phyloP scores from a whole-genome alignment of 1,139 yeast genomes.

The Yarrowia galli region DNA sequence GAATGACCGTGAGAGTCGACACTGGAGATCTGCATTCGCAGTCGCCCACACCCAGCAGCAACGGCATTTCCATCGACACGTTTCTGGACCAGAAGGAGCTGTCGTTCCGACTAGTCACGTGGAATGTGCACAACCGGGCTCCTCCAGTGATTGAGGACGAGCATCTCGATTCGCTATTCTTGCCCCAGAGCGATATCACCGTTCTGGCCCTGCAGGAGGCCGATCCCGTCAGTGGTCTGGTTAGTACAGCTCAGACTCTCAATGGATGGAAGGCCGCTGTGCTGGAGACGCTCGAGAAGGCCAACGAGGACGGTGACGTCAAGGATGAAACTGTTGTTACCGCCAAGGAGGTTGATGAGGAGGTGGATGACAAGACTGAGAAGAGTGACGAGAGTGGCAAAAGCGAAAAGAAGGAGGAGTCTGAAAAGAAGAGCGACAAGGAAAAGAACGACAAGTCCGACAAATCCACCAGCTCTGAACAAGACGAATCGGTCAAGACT shows the following conservation, averaged over 20 bases:
- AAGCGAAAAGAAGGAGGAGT: background rate
- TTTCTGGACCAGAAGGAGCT: slow-evolving; percentile 40
- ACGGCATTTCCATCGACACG: slow-evolving; percentile 29
- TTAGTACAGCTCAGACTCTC: slow-evolving; percentile 23
- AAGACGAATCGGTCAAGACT: background rate
- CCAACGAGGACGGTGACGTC: background rate
- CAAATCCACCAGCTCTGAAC: background rate
- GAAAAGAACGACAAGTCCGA: background rate
- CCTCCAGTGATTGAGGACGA: slow-evolving; percentile 44
- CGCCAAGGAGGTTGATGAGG: background rate
- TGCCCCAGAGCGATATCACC: slow-evolving; percentile 51
- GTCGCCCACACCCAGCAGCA: slow-evolving; percentile 1
- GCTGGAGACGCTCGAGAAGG: slow-evolving; percentile 3
- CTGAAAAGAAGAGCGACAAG: background rate
- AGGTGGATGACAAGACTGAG: background rate
- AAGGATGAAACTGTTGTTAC: background rate
- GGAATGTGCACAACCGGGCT: slow-evolving; percentile 59
- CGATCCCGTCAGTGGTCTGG: slow-evolving; percentile 52
- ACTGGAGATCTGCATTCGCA: background rate
- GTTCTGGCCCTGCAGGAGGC: slow-evolving; percentile 61
- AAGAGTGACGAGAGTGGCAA: background rate
- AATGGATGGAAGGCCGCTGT: slow-evolving; percentile 38
- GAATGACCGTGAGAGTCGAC: slow-evolving; percentile 18
- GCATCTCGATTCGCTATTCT: slow-evolving; percentile 45
- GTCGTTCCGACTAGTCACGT: slow-evolving; percentile 52